phyloP scores from a whole-genome alignment of 2,329 filamentous ascomycete genomes.

The Aureobasidium subglaciale region DNA sequence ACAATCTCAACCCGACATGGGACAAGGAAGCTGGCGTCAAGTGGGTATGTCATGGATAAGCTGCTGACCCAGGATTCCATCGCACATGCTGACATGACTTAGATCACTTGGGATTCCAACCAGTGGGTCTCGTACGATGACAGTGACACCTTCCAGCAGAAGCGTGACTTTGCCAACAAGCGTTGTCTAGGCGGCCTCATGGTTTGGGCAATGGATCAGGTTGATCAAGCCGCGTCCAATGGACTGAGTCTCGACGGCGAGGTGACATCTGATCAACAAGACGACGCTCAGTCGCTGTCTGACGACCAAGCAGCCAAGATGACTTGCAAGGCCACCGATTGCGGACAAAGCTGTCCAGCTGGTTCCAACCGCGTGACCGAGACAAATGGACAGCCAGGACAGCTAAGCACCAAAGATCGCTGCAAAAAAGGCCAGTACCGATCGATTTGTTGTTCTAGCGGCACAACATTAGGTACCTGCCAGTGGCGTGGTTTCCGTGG shows the following conservation, averaged over 20 bases:
- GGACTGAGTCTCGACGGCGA: too few relatives aligned
- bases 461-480: conserved; percentile 23
- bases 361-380: conserved; percentile 26
- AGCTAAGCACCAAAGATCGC: conserved; percentile 13
- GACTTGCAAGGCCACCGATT: conserved; percentile 24
- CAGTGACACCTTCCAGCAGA: conserved; percentile 28
- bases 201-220: conserved; percentile 22
- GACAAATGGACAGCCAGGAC: conserved; percentile 24
- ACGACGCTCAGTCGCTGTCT: conserved; percentile 19
- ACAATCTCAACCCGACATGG: not conserved
- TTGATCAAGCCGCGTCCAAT: conserved; percentile 12
- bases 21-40: conserved; percentile 24
- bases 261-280: conserved; percentile 17
- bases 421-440: conserved; percentile 25
- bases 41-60: too few relatives aligned
- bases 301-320: not conserved
- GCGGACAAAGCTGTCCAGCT: conserved; percentile 22
- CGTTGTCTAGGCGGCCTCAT: not conserved
- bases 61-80: too few relatives aligned
- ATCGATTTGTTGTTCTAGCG: conserved; percentile 25
- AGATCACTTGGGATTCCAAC: conserved; percentile 27
- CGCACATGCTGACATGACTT: too few relatives aligned
- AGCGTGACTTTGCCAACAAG: conserved; percentile 21
- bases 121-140: conserved; percentile 38
- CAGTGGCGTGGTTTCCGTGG: conserved; percentile 27